Evolutionary conservation across 202 grass and related monocot genomes (phyloP).

Genomic region (Eragrostis tef): DNA sequence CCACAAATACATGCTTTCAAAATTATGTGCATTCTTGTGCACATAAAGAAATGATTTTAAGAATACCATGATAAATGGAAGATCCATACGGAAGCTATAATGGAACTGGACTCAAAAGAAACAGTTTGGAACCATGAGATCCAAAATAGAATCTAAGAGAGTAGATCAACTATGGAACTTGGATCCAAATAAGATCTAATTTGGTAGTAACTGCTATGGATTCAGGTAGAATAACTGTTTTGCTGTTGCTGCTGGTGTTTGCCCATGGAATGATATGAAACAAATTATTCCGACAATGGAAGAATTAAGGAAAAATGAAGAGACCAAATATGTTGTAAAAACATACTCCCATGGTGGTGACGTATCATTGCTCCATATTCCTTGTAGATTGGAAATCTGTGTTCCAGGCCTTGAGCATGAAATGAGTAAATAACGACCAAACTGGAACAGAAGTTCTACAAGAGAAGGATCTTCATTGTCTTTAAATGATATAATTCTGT

Average conservation of each 20-base stretch:
- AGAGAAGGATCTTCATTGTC: slow-evolving; percentile 89
- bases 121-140: too few relatives aligned
- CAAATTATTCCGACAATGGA: slow-evolving; percentile 15
- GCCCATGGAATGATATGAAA: neutral
- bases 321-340: slow-evolving; percentile 48
- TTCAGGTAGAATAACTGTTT: neutral
- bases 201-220: neutral
- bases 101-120: too few relatives aligned
- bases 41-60: too few relatives aligned
- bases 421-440: slow-evolving; percentile 94
- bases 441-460: slow-evolving; percentile 92
- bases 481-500: slow-evolving; percentile 80
- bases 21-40: too few relatives aligned
- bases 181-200: neutral
- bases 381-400: slow-evolving; percentile 89
- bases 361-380: slow-evolving; percentile 87
- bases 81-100: too few relatives aligned
- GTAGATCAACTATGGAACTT: too few relatives aligned
- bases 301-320: slow-evolving; percentile 8
- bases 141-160: too few relatives aligned
- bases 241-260: neutral
- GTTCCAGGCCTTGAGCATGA: slow-evolving; percentile 93
- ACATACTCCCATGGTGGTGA: slow-evolving; percentile 83
- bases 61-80: too few relatives aligned
- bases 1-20: too few relatives aligned